A percentile compares a stretch with the other conserved stretches of the same genome.
Evolutionary conservation across 129 eudicot genomes (phyloP).

Genomic region (Dittrichia graveolens): DNA sequence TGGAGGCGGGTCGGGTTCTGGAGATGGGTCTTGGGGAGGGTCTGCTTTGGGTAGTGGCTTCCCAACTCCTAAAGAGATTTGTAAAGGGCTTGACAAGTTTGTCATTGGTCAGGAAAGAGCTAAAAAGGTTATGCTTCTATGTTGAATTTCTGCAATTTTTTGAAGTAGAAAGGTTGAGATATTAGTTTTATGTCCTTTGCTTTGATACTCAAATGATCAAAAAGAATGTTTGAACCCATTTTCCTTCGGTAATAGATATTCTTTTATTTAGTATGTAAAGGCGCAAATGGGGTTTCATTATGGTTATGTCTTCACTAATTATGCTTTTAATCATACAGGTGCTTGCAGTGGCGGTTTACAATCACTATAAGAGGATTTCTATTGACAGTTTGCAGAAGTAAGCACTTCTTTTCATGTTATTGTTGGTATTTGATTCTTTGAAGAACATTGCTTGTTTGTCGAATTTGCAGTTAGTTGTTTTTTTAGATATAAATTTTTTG

Average conservation of each 20-base stretch:
- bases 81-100: slow-evolving; percentile 77
- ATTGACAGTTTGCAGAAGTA: slow-evolving; percentile 45
- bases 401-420: slow-evolving; percentile 25
- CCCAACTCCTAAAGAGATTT: slow-evolving; percentile 90
- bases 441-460: neutral
- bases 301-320: neutral
- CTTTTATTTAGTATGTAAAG: too few species aligned
- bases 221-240: neutral
- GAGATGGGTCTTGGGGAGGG: slow-evolving; percentile 87
- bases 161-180: neutral
- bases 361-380: slow-evolving; percentile 61
- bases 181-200: neutral
- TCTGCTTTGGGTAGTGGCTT: slow-evolving; percentile 70
- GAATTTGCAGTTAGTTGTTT: neutral
- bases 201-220: slow-evolving; percentile 3
- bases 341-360: slow-evolving; percentile 57
- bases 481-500: slow-evolving; percentile 1
- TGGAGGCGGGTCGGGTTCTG: slow-evolving; percentile 55
- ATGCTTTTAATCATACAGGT: slow-evolving; percentile 33
- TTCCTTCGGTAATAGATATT: neutral
- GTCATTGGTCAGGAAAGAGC: slow-evolving; percentile 78
- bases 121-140: slow-evolving; percentile 46
- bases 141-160: neutral
- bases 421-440: neutral
- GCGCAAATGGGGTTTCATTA: neutral